Base-by-base conservation (phyloP, 805 yeast species). In the Saccharomycopsis schoenii region DNA sequence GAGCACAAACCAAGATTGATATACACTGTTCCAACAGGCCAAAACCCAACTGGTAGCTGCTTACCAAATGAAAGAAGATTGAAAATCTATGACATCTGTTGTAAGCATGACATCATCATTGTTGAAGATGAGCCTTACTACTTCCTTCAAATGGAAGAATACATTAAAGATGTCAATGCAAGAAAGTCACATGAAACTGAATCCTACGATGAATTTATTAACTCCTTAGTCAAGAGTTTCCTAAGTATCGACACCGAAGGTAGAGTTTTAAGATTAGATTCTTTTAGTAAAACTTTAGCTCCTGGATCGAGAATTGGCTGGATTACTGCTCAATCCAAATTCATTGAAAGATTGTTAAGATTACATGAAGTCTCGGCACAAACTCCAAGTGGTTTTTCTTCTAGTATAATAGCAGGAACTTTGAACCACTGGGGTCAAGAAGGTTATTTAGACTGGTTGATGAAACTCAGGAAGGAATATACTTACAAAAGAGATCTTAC, bases 41-140 rank as follows among this genome's bases (percentile, higher is more conserved):
- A 94, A 77, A 93, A 93, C 80, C 99, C 99, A 65, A 92, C 97
- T 19, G 99, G 99, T 43, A 85, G 96, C 2, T 88, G 90, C 25
- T 77, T 94, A 68, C 77, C 86, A 41, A 74, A 69, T 34, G 92
- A 89, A 69, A 84, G 98, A 77, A 88, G 97, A 76, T 72, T 75
- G 64, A 82, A 80, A 61, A 81, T 94, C 66, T 92, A 91, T 74
- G 80, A 81, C 64, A 71, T 93, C 64, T 93, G 96, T 41, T 85
- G 83, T 70, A 85, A 89, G 76, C 88, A 91, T 73, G 97, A 94
- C 75, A 80, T 93, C 71, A 69, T 93, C 60, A 85, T 93, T 67
- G 73, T 93, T 58, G 99, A 93, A 77, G 99, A 93, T 73, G 99
- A 94, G 76, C 99, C 99, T 60, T 93, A 93, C 83, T 93, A 89